These are phyloP conservation scores for Apiotrichum mycotoxinovorans DNA, from an alignment of 1,284 basidiomycete species.

Conservation along the genomic window DNA sequence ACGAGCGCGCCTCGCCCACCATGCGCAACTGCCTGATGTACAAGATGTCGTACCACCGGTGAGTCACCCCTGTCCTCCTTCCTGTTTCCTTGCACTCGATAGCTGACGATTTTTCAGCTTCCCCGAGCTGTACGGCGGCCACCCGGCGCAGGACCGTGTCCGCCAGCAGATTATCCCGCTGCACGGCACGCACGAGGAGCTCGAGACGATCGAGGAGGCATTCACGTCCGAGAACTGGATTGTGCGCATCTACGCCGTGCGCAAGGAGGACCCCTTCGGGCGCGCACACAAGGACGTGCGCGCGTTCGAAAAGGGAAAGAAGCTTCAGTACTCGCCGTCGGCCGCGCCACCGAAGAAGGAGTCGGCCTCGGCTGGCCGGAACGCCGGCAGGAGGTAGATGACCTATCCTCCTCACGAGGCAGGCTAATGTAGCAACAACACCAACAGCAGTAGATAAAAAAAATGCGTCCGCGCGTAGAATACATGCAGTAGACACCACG, in stretches of 20 bases:
- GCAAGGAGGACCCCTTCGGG: constrained; percentile 87
- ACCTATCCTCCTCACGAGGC: not conserved
- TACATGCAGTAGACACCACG: not conserved
- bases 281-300: constrained; percentile 81
- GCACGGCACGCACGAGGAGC: constrained; percentile 61
- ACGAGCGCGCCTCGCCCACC: constrained; percentile 76
- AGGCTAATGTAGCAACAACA: not conserved
- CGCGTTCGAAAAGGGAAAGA: constrained; percentile 67
- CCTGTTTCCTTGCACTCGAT: not conserved
- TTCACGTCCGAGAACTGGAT: constrained; percentile 99
- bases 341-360: not conserved
- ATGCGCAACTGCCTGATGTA: constrained; percentile 98
- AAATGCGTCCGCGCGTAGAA: not conserved
- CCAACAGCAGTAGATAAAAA: not conserved
- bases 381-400: not conserved
- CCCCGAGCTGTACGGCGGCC: constrained; percentile 77
- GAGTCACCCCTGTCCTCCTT: constrained; percentile 37
- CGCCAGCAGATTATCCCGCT: constrained; percentile 73
- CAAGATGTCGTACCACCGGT: constrained; percentile 96
- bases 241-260: constrained; percentile 93
- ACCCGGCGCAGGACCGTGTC: constrained; percentile 72
- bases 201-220: constrained; percentile 86
- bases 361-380: not conserved
- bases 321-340: not conserved
- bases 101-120: constrained; percentile 60